Evolutionary conservation across 2,329 filamentous ascomycete species (phyloP).

Genomic region (Huntiella savannae): DNA sequence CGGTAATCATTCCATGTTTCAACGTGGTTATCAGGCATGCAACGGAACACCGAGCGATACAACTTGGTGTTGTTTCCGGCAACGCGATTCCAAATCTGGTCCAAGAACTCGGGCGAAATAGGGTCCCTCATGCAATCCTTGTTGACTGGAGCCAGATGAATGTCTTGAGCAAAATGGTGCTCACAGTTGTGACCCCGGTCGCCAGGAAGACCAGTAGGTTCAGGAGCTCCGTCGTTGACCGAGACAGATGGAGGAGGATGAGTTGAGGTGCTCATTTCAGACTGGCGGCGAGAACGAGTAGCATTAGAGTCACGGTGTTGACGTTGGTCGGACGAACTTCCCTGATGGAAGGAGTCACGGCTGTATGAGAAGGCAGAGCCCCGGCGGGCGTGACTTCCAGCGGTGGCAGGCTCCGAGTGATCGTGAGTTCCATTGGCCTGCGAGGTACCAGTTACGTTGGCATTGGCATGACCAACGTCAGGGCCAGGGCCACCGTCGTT

Average conservation of each 20-base stretch:
- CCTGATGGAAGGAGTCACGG: neutral
- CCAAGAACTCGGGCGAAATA: slow-evolving; percentile 59
- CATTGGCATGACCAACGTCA: slow-evolving; percentile 25
- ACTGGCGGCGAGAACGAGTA: slow-evolving; percentile 3
- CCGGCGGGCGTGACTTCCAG: slow-evolving; percentile 42
- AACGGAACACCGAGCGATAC: slow-evolving; percentile 83
- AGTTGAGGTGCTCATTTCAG: slow-evolving; percentile 6
- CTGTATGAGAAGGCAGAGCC: slow-evolving; percentile 48
- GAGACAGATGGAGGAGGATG: slow-evolving; percentile 15
- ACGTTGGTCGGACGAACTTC: slow-evolving; percentile 14
- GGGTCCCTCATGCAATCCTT: slow-evolving; percentile 94
- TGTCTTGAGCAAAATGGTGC: slow-evolving; percentile 42
- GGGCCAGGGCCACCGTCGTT: slow-evolving; percentile 13
- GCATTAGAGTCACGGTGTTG: neutral
- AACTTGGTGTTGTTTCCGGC: slow-evolving; percentile 92
- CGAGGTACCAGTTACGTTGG: neutral
- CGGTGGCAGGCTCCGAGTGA: slow-evolving; percentile 46
- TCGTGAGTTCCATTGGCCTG: slow-evolving; percentile 49
- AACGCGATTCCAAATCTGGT: slow-evolving; percentile 71
- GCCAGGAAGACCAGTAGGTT: neutral
- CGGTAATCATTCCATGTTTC: slow-evolving; percentile 86
- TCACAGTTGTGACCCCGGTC: slow-evolving; percentile 1
- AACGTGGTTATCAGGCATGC: slow-evolving; percentile 91
- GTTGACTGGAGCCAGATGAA: slow-evolving; percentile 54
- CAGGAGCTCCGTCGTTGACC: neutral